Evolutionary conservation across 148 eudicot genomes (phyloP), one percentile per base, ranked within the genome.

Genomic region (Persicaria maculosa): DNA sequence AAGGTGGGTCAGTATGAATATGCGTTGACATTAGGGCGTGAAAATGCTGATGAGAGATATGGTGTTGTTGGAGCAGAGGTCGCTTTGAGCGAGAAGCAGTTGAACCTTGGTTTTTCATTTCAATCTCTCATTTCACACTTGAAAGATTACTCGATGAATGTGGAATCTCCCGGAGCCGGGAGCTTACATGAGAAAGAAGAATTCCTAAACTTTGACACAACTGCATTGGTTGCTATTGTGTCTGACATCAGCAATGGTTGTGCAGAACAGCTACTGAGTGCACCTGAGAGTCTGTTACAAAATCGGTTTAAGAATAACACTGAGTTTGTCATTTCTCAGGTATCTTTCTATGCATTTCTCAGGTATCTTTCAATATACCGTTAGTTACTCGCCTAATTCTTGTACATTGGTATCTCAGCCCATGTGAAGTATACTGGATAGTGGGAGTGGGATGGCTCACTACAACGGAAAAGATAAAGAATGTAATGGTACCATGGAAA

Each of bases 231-330:
- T 79, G 97, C 97, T 52, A 80, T 90, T 77, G 85, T 86, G 53
- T 92, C 99, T 0, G 97, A 94, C 64, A 95, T 95, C 73, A 92
- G 99, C 79, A 95, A 92, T 75, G 94, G 94, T 16, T 75, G 83
- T 78, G 80, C 91, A 44, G 83, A 80, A 14, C 79, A 86, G 80
- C 84, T 95, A 80, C 82, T 92, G 81, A 89, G 85, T 74, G 81
- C 79, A 76, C 77, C 94, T 2, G 97, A 90, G 80, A 75, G 82
- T 74, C 86, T 90, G 74, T 69, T 95, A 74, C 84, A 82, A 61
- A 76, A 76, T 50, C 85, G 85, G 44, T 95, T 95, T 74, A 95
- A 92, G 84, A 82, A 85, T 79, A 95, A 90, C 81, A 84, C 81
- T 50, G 84, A 84, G 65, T 92, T 95, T 78, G 91, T 95, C 69